Base-by-base conservation (phyloP, 306 rosid species). In the Potentilla sterilis region DNA sequence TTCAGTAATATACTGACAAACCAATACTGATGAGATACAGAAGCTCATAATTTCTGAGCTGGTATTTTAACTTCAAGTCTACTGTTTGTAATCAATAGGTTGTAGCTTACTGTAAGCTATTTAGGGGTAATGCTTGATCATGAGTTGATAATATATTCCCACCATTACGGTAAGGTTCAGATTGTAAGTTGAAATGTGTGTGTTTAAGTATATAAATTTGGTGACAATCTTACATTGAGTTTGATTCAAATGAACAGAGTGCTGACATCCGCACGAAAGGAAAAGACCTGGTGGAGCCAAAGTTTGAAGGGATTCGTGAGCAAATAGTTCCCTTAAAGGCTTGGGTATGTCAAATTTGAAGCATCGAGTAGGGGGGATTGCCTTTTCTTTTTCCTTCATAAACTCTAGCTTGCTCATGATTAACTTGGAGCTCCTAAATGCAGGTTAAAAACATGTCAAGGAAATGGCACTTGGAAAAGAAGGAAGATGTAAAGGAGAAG, bases 381-480 rank as follows among this genome's bases (percentile, higher is more conserved):
- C 41, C 34, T 43, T n/a, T 37, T 52, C n/a, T 66, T n/a, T 43
- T 65, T 70, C 65, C 42, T 82, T 38, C 73, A 43, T 37, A 10
- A 57, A 62, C 46, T 47, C 64, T 78, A 37, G 13, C 75, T 67
- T 68, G 35, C 68, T 70, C 70, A 47, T 69, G 43, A 44, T 74
- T 77, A 69, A 87, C 81, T 65, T 63, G 37, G 47, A 54, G 42
- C 69, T 81, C 77, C 63, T 73, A 57, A 76, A 77, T 84, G 55
- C 88, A 92, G 97, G 96, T 88, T 66, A 96, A 86, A 52, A 84
- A 83, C 52, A 69, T 74, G 89, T 82, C 92, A 34, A 87, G 75
- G 82, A 92, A 87, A 80, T 95, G 96, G 90, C 97, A 73, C 79
- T 42, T 86, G 70, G 92, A 88, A 78, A 83, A 78, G 79, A 75